Evolutionary conservation across 257 asterid genomes (phyloP), one percentile per base, ranked within the genome.

Genomic region (Gynochthodes officinalis): DNA sequence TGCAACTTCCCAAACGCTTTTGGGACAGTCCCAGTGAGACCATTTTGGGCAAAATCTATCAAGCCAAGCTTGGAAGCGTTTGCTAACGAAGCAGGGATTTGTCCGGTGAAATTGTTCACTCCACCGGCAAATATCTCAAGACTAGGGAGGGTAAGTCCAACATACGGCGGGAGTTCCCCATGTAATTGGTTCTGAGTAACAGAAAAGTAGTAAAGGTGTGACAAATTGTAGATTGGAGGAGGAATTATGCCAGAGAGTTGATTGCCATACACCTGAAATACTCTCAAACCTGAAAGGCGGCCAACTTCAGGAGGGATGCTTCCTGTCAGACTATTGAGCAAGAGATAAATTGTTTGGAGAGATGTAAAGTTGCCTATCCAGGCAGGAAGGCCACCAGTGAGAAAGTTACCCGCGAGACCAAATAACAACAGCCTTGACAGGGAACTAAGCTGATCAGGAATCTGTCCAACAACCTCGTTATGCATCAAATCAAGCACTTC

Each of bases 11-110:
- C 80, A 2, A 78, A 52, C 25, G 69, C 59, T 3, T 15, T 18
- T 13, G 81, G 79, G 4, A 78, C 55, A 1, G 18, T 52, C 21
- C 82, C 80, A 0, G 57, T 67, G 53, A 81, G 54, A 13, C 37
- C 14, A 33, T 77, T 81, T 57, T 73, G 49, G 49, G 76, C 70
- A 32, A 82, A 50, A 21, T 79, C 76, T 12, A 78, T 35, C 8
- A 35, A 27, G 28, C 42, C 33, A 64, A 78, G 78, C 21, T 66
- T 61, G 13, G 86, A 54, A 44, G 78, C 81, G 61, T 82, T 82
- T 27, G 80, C 25, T 16, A 82, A 69, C 7, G 86, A 78, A 70
- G 32, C 58, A 0, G 83, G 86, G 39, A 82, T 75, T 1, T 59
- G 44, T 21, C 81, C 83, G 11, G 76, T 50, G 59, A 78, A 82